Evolutionary conservation across 345 rosid species (phyloP), one percentile per base, ranked within the genome.

Genomic region (Viola odorata): DNA sequence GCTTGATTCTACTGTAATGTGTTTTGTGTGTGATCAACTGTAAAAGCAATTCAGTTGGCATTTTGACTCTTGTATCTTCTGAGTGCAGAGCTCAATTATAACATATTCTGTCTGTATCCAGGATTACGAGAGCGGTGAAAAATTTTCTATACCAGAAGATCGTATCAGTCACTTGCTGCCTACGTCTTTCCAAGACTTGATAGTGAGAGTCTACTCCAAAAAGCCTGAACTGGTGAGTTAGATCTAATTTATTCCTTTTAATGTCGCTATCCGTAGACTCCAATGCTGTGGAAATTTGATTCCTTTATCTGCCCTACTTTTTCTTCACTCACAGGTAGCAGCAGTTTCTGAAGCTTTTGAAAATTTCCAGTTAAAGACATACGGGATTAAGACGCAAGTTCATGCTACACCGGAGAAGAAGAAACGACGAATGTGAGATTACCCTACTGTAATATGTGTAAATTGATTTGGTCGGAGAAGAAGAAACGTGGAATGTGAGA

Each of bases 151-250:
- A 66, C 76, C 94, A 0, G 85, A 87, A 57, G 85, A 83, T 50
- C 78, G 87, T 53, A 77, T 89, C 60, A 92, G 96, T 73, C 96
- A 89, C 78, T 78, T 92, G 85, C 80, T 92, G 52, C 96, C 98
- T 41, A 68, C 84, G 15, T 78, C 77, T 63, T 92, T 75, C 70
- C 96, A 92, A 75, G 97, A 92, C 72, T 89, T 78, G 97, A 87
- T 92, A 16, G 95, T 89, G 72, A 83, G 96, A 65, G 98, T 92
- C 40, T 92, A 92, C 64, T 75, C 96, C 44, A 92, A 84, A 61
- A 87, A 82, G 55, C 96, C 94, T 12, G 96, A 89, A 67, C 68
- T 92, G 96, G 98, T 91, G 1, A 15, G 91, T 74, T 74, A 50
- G 47, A 51, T 45, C 40, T 45, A 7, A 49, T 54, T 9, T 3